Evolutionary conservation across 2,329 filamentous ascomycete species (phyloP), one percentile per base, ranked within the genome.

Genomic region (Xylaria sp.): DNA sequence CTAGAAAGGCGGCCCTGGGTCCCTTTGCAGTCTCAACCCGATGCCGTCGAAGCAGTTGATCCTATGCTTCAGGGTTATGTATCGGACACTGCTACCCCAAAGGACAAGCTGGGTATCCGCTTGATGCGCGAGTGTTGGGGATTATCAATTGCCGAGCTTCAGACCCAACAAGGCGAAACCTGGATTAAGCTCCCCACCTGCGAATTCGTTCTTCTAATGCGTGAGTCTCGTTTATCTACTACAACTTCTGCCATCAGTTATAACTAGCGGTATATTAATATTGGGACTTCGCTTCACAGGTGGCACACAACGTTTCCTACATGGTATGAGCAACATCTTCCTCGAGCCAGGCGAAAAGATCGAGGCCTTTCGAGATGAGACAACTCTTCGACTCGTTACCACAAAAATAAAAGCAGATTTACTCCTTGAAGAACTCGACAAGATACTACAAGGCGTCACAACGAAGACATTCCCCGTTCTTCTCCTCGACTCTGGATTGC

Each of bases 111-210:
- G 11, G 82, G 77, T 0, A 67, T 82, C 17, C 76, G 76, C 62
- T 76, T 89, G 60, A 77, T 88, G 78, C 79, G 79, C 13, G 75
- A 80, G 27, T 81, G 80, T 65, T 89, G 86, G 86, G 79, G 78
- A 2, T 69, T 88, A n/a, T 78, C 81, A 9, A 80, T 83, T 2
- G 77, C 80, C 61, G 83, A 86, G 68, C 73, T 84, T 17, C 72
- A 81, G 15, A 78, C 81, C 22, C 78, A 77, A 5, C 73, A 81
- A 3, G 86, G 86, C 5, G 76, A 77, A 36, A 73, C 80, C 1
- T 76, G 75, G 2, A 65, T 87, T 6, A 77, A 71, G 66, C 69
- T 87, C 22, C 72, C 75, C 13, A 78, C 78, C 13, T 61, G 76
- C 1, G 79, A 82, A 58, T 85, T 86, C 66, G 69, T 75, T 36